Evolutionary conservation across 805 yeast genomes (phyloP).

Genomic region (Candida ovalis): DNA sequence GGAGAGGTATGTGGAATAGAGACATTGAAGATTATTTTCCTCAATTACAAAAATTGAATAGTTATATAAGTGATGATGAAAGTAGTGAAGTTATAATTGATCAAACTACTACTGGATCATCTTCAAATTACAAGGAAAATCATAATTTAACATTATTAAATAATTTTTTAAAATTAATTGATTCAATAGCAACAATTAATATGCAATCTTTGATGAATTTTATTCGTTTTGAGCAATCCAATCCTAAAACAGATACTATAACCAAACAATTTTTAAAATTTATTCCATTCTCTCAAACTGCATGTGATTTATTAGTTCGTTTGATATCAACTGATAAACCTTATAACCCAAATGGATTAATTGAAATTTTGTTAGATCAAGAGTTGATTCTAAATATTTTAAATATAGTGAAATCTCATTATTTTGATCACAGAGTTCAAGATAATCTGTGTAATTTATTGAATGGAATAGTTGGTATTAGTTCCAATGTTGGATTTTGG

Average conservation of each 20-base stretch:
- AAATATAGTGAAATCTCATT: conserved; percentile 55
- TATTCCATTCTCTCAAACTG: conserved; percentile 75
- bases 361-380: conserved; percentile 70
- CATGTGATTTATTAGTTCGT: conserved; percentile 84
- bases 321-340: conserved; percentile 90
- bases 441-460: conserved; percentile 64
- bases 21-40: conserved; percentile 20
- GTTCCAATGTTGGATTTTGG: conserved; percentile 36
- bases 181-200: conserved; percentile 77
- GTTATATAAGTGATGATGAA: conserved; percentile 14
- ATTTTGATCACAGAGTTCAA: conserved; percentile 32
- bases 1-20: conserved; percentile 32
- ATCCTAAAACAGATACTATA: conserved; percentile 33
- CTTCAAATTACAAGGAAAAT: conserved; percentile 14
- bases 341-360: conserved; percentile 80
- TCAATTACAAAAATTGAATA: neutral
- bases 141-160: conserved; percentile 29
- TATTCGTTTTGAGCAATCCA: conserved; percentile 43
- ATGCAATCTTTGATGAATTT: conserved; percentile 73
- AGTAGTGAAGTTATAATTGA: neutral
- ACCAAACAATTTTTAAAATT: conserved; percentile 76
- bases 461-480: conserved; percentile 73
- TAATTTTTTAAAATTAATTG: conserved; percentile 76
- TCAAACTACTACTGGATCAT: neutral
- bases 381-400: conserved; percentile 57